These are phyloP conservation scores for Penicilliopsis zonata DNA, from an alignment of 495 filamentous ascomycete species.

Conservation along the genomic window DNA sequence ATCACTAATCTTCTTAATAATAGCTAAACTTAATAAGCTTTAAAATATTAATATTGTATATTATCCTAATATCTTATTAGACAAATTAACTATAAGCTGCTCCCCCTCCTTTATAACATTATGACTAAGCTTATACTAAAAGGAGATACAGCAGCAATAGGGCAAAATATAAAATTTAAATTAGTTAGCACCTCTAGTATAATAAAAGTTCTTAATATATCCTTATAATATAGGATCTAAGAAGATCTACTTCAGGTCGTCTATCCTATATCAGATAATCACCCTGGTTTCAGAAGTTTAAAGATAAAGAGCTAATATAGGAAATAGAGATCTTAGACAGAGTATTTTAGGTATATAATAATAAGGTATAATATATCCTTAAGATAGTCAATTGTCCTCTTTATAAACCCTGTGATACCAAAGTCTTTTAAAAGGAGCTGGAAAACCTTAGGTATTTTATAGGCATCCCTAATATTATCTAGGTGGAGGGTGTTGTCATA, in stretches of 20 bases:
- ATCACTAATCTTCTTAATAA: conserved; percentile 2
- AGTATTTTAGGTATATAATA: conserved; percentile 8
- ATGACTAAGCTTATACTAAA: conserved; percentile 11
- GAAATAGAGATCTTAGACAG: conserved; percentile 6
- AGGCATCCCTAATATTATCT: conserved; percentile 8
- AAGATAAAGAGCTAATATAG: conserved; percentile 3
- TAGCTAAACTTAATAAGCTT: conserved; percentile 1
- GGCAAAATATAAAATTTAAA: not conserved
- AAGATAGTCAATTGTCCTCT: conserved; percentile 10
- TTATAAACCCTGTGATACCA: conserved; percentile 11
- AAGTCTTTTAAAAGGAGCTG: conserved; percentile 10
- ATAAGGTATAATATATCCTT: conserved; percentile 5
- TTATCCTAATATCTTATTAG: conserved; percentile 5
- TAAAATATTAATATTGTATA: conserved; percentile 5
- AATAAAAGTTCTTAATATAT: conserved; percentile 1
- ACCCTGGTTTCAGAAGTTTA: conserved; percentile 6
- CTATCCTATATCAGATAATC: conserved; percentile 7
- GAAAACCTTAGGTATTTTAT: conserved; percentile 9
- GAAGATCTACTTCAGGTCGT: conserved; percentile 11
- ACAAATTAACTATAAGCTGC: conserved; percentile 4
- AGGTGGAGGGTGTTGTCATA: conserved; percentile 11
- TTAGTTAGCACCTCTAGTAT: not conserved
- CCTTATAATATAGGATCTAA: conserved; percentile 5
- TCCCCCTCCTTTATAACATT: conserved; percentile 10
- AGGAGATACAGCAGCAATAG: too few relatives aligned